Conservation (phyloP, 805 yeast species). For the Zygotorulaspora danielsina region DNA sequence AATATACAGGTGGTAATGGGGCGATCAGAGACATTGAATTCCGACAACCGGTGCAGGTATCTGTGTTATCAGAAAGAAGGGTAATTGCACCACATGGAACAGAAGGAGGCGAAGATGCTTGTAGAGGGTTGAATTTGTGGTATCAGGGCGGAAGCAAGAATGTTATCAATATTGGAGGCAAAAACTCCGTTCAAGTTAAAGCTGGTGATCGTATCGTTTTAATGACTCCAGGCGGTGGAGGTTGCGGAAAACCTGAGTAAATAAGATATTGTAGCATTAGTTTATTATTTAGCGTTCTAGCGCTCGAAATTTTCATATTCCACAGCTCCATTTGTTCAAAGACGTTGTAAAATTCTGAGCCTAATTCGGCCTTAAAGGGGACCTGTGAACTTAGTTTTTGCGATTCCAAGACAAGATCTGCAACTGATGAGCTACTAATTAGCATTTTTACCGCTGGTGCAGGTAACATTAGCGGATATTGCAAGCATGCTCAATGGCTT, state of each 20-base stretch:
- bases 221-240: constrained; percentile 85
- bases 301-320: no score
- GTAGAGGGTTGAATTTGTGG: constrained; percentile 64
- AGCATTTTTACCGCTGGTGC: no score
- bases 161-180: constrained; percentile 60
- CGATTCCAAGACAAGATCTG: no score
- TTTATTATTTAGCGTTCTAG: no score
- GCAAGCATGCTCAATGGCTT: no score
- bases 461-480: no score
- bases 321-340: no score
- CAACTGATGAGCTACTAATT: no score
- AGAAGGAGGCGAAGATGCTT: constrained; percentile 74
- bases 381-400: no score
- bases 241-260: constrained; percentile 46
- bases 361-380: no score
- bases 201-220: constrained; percentile 66
- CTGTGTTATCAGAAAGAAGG: constrained; percentile 83
- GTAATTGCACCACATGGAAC: constrained; percentile 82
- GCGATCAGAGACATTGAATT: constrained; percentile 82
- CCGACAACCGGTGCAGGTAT: constrained; percentile 63
- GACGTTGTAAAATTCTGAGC: no score
- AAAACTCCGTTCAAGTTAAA: constrained; percentile 52
- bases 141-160: constrained; percentile 36
- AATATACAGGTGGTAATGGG: constrained; percentile 77
- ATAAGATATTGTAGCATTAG: no score